A percentile compares a stretch with the other conserved stretches of the same genome.
Evolutionary conservation across 192 early-diverging fungal genomes (phyloP).

Genomic region (Dissophora ornata): DNA sequence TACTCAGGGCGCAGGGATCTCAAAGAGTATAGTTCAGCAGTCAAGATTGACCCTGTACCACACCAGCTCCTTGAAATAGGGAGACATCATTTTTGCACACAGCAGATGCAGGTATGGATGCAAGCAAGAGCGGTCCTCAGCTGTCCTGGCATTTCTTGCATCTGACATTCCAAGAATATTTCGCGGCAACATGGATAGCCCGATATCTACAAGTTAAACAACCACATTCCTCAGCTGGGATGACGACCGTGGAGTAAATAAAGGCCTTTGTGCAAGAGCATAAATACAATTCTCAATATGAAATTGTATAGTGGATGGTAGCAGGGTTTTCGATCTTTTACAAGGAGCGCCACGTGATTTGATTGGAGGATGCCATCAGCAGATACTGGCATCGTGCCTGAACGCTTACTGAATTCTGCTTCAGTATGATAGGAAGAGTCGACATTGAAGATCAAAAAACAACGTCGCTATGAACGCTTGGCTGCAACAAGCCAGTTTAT

Average conservation of each 20-base stretch:
- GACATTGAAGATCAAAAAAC: too few species aligned
- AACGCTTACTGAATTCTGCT: too few species aligned
- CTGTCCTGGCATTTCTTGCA: slow-evolving; percentile 21
- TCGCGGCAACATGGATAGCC: slow-evolving; percentile 34
- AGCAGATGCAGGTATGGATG: slow-evolving; percentile 2
- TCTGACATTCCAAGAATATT: slow-evolving; percentile 38
- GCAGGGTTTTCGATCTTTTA: too few species aligned
- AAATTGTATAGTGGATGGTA: slow-evolving; percentile 45
- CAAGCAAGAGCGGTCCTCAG: slow-evolving; percentile 4
- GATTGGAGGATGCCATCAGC: too few species aligned
- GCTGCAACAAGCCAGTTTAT: too few species aligned
- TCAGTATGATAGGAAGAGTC: too few species aligned
- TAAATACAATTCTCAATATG: slow-evolving; percentile 30
- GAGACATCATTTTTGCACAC: slow-evolving; percentile 35
- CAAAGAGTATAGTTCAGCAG: not conserved
- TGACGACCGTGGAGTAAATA: not conserved
- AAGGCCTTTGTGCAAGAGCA: slow-evolving; percentile 7
- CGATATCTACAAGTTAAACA: not conserved
- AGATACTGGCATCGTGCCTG: too few species aligned
- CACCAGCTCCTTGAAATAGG: slow-evolving; percentile 4
- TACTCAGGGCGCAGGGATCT: not conserved
- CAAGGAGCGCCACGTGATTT: too few species aligned
- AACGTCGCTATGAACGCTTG: too few species aligned
- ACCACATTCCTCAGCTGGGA: not conserved
- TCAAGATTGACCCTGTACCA: not conserved